Evolutionary conservation across 768 basidiomycete genomes (phyloP), one percentile per base, ranked within the genome.

Genomic region (Tricholoma terreum): DNA sequence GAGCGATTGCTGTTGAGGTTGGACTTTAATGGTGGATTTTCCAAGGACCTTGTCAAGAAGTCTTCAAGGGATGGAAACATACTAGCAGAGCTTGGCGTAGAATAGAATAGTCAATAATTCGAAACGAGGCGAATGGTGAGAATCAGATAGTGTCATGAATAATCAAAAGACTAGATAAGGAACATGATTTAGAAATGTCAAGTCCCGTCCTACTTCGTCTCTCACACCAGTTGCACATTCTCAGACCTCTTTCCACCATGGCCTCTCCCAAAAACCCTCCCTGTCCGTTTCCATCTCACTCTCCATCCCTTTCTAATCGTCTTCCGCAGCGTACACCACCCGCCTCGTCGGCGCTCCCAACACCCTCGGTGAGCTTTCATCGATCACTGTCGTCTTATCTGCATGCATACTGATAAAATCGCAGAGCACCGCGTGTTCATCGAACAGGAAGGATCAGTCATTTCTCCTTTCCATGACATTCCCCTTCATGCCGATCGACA

Each of bases 401-500:
- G 6, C 9, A 52, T 50, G 36, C 45, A 53, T 61, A 65, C 62
- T 67, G 63, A 66, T 61, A 14, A 48, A 31, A 48, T 22, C 51
- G 50, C 74, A 98, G 97, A 98, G 66, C 93, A 98, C 79, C 90
- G 96, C 63, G 89, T 96, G 58, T 99, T 75, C 83, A 85, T 94
- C 76, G 95, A 98, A 74, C 89, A 92, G 69, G 88, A 90, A 66
- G 89, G 89, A 65, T 81, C 83, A 54, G 89, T 91, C 71, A 76
- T 92, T 55, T 93, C 92, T 10, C 80, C 89, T 58, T 94, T 87
- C 84, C 97, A 98, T 71, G 97, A 99, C 77, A 90, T 99, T 72
- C 94, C 96, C 10, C 94, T 98, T 69, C 98, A 97, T 73, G 94
- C 94, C 54, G 94, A 99, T 77, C 92, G 88, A 80, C 87, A 80